Evolutionary conservation across 2,329 filamentous ascomycete genomes (phyloP), one percentile per base, ranked within the genome.

Genomic region (Beauveria sp.): DNA sequence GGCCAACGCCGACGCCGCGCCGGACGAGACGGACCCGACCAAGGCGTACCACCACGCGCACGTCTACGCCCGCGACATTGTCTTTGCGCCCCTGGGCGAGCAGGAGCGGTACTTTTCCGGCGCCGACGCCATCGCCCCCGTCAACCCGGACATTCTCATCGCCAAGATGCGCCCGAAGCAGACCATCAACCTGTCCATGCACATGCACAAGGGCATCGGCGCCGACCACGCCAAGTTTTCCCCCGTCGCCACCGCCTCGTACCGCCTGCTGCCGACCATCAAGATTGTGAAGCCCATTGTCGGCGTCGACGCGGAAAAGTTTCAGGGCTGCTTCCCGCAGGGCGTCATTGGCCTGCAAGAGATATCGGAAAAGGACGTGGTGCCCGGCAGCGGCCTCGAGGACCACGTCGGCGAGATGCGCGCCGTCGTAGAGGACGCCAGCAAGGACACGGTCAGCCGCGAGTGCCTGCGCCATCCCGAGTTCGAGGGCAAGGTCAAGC

Each of bases 211-310:
- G 78, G 94, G 96, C 63, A 86, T 96, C 66, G 94, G 94, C 53
- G 86, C 88, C 65, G 94, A 99, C 75, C 94, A 99, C 74, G 89
- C 94, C 68, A 99, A 99, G 76, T 99, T 94, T 79, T 96, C 91
- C 0, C 94, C 94, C 52, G 94, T 97, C 41, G 92, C 93, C 3
- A 97, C 94, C 1, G 94, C 94, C 3, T 91, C 89, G 26, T 99
- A 99, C 78, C 86, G 94, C 55, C 83, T 99, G 22, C 78, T 99
- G 70, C 94, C 94, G 8, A 87, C 87, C 66, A 97, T 99, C 74
- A 82, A 84, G 65, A 97, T 99, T 70, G 79, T 82, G 50, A 79
- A 83, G 67, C 94, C 94, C 22, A 97, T 99, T 63, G 72, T 96
- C 4, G 94, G 93, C 48, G 80, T 82, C 46, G 92, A 97, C 69